Percentiles rank a stretch among this genome's conserved stretches.
Conservation (phyloP, 2,329 filamentous ascomycete genomes). For the Penicillium sp. region DNA sequence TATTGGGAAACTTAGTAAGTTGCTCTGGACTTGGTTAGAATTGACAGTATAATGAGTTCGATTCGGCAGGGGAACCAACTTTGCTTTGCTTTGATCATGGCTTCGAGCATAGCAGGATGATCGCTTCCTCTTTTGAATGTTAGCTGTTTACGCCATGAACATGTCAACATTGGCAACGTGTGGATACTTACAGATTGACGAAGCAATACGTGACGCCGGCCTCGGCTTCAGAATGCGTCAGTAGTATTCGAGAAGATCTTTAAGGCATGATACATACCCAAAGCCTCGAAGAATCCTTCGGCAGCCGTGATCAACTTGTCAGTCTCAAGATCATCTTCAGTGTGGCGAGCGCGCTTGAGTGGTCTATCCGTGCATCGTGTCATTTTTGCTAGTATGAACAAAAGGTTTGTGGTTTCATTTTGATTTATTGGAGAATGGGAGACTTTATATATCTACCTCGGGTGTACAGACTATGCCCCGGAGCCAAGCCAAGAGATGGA, state of each 20-base stretch:
- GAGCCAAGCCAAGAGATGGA: not conserved
- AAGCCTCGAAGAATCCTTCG: slow-evolving; percentile 22
- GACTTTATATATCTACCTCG: not conserved
- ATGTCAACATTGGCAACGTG: too few relatives aligned
- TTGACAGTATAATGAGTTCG: not conserved
- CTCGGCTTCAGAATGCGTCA: slow-evolving; percentile 7
- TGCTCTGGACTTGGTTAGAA: not conserved
- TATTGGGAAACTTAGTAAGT: slow-evolving; percentile 61
- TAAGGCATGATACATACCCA: slow-evolving; percentile 7
- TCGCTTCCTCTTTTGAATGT: slow-evolving; percentile 40
- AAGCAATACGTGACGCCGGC: slow-evolving; percentile 45
- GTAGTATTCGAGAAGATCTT: not conserved
- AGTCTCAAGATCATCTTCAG: not conserved
- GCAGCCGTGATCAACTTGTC: slow-evolving; percentile 8
- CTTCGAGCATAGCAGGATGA: slow-evolving; percentile 72
- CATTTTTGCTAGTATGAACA: not conserved
- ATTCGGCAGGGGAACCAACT: slow-evolving; percentile 39
- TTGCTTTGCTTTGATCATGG: slow-evolving; percentile 71
- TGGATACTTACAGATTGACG: slow-evolving; percentile 40
- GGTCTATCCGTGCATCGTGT: not conserved
- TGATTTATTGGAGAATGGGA: not conserved
- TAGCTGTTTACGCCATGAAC: not conserved
- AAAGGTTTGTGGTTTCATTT: not conserved
- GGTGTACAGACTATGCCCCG: not conserved
- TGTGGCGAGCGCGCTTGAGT: not conserved